phyloP scores from a whole-genome alignment of 1,284 basidiomycete genomes.

The Microstroma glucosiphilum region DNA sequence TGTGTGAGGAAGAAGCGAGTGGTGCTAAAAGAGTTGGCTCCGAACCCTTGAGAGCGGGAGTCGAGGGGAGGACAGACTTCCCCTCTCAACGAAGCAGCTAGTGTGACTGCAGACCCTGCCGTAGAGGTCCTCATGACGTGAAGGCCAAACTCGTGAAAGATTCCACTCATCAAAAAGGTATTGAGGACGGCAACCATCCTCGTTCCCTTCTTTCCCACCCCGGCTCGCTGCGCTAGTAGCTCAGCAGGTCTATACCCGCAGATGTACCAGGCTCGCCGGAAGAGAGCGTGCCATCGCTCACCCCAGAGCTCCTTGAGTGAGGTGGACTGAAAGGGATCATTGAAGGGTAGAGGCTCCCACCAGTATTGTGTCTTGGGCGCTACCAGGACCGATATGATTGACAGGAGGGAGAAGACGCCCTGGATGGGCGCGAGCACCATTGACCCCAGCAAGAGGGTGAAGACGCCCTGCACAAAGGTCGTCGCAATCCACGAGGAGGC shows the following conservation, averaged over 20 bases:
- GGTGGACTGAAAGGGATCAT: conserved; percentile 12
- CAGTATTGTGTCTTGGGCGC: conserved; percentile 11
- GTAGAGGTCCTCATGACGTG: not conserved
- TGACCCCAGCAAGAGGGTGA: not conserved
- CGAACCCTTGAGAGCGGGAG: not conserved
- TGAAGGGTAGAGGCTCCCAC: conserved; percentile 20
- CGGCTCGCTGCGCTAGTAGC: not conserved
- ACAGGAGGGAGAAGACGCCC: conserved; percentile 6
- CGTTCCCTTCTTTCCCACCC: not conserved
- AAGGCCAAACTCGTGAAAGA: not conserved
- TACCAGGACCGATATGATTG: conserved; percentile 9
- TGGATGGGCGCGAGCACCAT: conserved; percentile 13
- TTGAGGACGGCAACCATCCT: not conserved
- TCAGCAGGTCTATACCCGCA: not conserved
- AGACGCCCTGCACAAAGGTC: not conserved
- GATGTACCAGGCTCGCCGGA: conserved; percentile 3
- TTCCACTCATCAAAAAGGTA: not conserved
- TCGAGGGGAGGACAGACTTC: not conserved
- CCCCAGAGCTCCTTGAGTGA: conserved; percentile 22
- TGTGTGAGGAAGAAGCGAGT: not conserved
- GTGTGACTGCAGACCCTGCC: not conserved
- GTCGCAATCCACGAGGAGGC: conserved; percentile 14
- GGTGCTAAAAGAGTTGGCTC: not conserved
- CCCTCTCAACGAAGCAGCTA: not conserved
- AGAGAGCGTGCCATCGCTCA: conserved; percentile 24